These are phyloP conservation scores for Wickerhamomyces mucosus DNA, from an alignment of 805 yeast genomes.

Conservation along the genomic window DNA sequence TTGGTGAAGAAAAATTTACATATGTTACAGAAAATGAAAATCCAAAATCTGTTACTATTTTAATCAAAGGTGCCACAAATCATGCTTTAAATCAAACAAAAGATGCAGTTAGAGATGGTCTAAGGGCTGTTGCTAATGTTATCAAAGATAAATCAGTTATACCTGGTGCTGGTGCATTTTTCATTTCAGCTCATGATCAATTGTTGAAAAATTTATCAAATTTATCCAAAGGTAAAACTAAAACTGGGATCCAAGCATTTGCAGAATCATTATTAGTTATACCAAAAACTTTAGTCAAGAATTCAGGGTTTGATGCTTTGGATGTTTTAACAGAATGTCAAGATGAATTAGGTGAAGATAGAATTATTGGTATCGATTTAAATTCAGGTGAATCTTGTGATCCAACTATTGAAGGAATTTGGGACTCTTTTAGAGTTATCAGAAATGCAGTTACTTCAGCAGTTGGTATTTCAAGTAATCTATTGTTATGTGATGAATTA, in stretches of 20 bases:
- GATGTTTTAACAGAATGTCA: slow-evolving; percentile 85
- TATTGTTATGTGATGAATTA: slow-evolving; percentile 90
- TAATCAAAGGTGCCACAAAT: slow-evolving; percentile 88
- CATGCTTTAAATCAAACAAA: slow-evolving; percentile 86
- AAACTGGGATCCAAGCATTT: slow-evolving; percentile 88
- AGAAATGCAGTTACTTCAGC: slow-evolving; percentile 91
- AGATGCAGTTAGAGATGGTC: slow-evolving; percentile 96
- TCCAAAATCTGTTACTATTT: slow-evolving; percentile 85
- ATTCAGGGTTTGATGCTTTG: slow-evolving; percentile 89
- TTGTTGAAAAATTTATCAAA: slow-evolving; percentile 44
- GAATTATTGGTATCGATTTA: slow-evolving; percentile 84
- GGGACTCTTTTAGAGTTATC: slow-evolving; percentile 93
- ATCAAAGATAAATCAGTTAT: slow-evolving; percentile 75
- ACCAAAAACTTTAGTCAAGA: slow-evolving; percentile 87
- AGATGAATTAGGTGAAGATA: slow-evolving; percentile 76
- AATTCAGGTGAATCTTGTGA: slow-evolving; percentile 93
- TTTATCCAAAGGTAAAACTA: slow-evolving; percentile 70
- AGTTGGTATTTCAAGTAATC: slow-evolving; percentile 86
- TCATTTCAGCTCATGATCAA: slow-evolving; percentile 69
- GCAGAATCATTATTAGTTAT: slow-evolving; percentile 85
- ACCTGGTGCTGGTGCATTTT: slow-evolving; percentile 98
- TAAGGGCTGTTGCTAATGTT: slow-evolving; percentile 89
- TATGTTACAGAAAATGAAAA: slow-evolving; percentile 84
- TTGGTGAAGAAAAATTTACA: slow-evolving; percentile 97
- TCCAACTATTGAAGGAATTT: slow-evolving; percentile 87